Evolutionary conservation across 2,329 filamentous ascomycete genomes (phyloP).

Genomic region (Clarireedia paspali): DNA sequence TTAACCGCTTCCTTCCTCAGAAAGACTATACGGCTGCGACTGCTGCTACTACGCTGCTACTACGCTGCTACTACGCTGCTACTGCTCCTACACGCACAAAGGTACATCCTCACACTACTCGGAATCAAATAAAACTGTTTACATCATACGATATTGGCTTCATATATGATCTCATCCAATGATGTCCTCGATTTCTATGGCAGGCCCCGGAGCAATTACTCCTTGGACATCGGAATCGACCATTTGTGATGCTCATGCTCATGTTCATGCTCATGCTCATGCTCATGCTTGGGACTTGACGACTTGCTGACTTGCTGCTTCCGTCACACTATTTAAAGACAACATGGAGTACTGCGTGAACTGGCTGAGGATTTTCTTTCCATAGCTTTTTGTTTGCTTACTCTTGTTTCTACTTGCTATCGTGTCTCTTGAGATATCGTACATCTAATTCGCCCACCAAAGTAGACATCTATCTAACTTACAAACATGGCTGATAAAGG

Average conservation of each 20-base stretch:
- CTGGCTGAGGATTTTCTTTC: constrained; percentile 23
- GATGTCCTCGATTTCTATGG: background rate
- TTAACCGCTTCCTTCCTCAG: too few relatives aligned
- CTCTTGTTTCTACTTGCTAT: background rate
- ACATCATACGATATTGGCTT: background rate
- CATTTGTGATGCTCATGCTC: background rate
- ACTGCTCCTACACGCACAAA: too few relatives aligned
- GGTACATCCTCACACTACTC: too few relatives aligned
- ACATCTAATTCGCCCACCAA: background rate
- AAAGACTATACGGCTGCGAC: too few relatives aligned
- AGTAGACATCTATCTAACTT: constrained; percentile 14
- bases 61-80: too few relatives aligned
- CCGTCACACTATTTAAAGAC: background rate
- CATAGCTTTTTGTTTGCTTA: background rate
- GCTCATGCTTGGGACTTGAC: too few relatives aligned
- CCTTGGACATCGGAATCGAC: background rate
- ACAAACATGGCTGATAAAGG: constrained; percentile 26
- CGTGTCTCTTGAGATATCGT: background rate
- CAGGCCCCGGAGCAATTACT: background rate
- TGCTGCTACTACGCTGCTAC: too few relatives aligned
- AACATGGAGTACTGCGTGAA: constrained; percentile 22
- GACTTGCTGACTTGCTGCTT: background rate
- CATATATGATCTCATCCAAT: background rate
- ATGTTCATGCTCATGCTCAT: too few relatives aligned
- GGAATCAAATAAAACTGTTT: background rate